Conservation (phyloP, 192 early-diverging fungal genomes). For the Gorgonomyces haynaldii region DNA sequence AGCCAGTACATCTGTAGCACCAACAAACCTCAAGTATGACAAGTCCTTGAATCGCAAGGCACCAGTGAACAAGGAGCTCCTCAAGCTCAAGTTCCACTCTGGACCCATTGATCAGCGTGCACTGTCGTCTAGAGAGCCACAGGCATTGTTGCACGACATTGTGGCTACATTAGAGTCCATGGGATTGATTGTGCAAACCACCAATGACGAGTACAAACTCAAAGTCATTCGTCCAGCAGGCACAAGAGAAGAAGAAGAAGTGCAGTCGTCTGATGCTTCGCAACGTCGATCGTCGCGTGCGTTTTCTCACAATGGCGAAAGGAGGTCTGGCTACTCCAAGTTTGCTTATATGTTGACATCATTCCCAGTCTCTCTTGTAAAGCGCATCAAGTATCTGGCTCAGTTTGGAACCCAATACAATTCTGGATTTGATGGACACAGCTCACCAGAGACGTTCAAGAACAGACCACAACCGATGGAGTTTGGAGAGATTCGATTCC, state of each 20-base stretch:
- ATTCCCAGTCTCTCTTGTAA: conserved; percentile 26
- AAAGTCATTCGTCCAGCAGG: conserved; percentile 17
- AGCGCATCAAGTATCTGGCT: conserved; percentile 21
- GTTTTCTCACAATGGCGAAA: conserved; percentile 22
- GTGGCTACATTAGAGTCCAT: conserved; percentile 11
- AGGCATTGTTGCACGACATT: conserved; percentile 18
- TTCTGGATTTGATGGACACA: conserved; percentile 22
- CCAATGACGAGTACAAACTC: conserved; percentile 25
- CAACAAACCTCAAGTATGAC: too few relatives aligned
- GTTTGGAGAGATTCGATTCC: conserved; percentile 70
- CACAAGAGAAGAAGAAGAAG: conserved; percentile 35
- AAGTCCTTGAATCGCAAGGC: too few relatives aligned
- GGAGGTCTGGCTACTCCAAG: not conserved
- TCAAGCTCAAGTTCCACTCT: conserved; percentile 21
- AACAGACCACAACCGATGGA: too few relatives aligned
- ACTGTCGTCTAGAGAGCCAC: conserved; percentile 15
- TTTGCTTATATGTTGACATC: conserved; percentile 22
- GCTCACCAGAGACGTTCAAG: not conserved
- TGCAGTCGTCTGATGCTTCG: conserved; percentile 68
- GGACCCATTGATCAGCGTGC: conserved; percentile 39
- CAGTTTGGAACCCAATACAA: conserved; percentile 23
- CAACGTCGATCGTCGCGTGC: conserved; percentile 52
- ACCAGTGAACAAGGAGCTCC: too few relatives aligned
- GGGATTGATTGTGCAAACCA: conserved; percentile 22
- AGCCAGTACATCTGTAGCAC: not conserved